Conservation (phyloP, 306 rosid genomes). For the Cicer arietinum region DNA sequence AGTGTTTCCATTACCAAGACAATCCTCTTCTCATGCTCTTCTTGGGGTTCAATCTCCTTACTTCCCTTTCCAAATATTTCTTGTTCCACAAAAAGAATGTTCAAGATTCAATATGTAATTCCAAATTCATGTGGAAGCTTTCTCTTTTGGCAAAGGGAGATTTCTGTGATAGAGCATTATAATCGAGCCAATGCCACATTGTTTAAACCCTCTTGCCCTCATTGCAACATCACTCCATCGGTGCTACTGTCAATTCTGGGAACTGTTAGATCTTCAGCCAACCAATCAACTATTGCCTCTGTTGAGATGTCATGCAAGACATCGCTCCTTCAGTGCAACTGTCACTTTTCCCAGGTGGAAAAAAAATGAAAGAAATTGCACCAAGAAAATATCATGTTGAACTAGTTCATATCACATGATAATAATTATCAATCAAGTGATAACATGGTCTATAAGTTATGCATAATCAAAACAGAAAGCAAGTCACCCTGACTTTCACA, state of each 20-base stretch:
- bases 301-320: too few species aligned
- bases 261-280: too few species aligned
- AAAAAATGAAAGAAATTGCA: too few species aligned
- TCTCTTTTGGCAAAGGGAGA: slow-evolving; percentile 34
- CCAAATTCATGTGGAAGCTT: slow-evolving; percentile 13
- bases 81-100: slow-evolving; percentile 43
- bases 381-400: too few species aligned
- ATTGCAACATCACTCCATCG: slow-evolving; percentile 59
- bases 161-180: slow-evolving; percentile 88
- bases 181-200: slow-evolving; percentile 69
- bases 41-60: slow-evolving; percentile 67
- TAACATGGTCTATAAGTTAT: too few species aligned
- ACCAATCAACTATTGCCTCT: too few species aligned
- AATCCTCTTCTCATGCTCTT: slow-evolving; percentile 80
- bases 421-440: too few species aligned
- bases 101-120: slow-evolving; percentile 3
- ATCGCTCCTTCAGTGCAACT: too few species aligned
- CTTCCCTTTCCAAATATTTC: slow-evolving; percentile 79
- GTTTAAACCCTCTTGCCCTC: slow-evolving; percentile 85
- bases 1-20: slow-evolving; percentile 66
- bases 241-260: slow-evolving; percentile 46
- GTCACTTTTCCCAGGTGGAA: too few species aligned
- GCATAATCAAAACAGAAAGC: background rate
- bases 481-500: too few species aligned
- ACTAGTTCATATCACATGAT: too few species aligned